Conservation (phyloP, 2,329 filamentous ascomycete species). For the Xylariaceae sp. region DNA sequence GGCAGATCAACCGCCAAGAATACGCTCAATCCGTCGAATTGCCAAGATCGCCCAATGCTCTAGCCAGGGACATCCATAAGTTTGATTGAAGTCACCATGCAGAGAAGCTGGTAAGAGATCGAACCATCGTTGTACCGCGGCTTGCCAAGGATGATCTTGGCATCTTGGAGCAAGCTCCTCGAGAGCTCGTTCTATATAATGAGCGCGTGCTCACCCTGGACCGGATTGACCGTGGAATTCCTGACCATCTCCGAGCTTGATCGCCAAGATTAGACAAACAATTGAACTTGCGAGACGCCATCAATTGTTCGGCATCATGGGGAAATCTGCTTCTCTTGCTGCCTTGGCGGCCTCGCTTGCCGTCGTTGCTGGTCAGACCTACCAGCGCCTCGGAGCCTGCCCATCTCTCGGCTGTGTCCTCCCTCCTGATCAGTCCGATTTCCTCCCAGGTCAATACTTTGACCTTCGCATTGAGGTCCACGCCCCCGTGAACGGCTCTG, state of each 20-base stretch:
- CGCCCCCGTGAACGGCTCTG: conserved; percentile 79
- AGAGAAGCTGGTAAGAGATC: conserved; percentile 11
- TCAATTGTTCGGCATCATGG: conserved; percentile 12
- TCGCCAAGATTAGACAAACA: background rate
- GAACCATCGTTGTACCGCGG: conserved; percentile 9
- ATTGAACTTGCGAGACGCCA: background rate
- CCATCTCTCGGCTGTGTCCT: conserved; percentile 64
- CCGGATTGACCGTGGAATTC: background rate
- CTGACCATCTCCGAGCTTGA: background rate
- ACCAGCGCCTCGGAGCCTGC: conserved; percentile 64
- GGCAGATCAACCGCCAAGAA: background rate
- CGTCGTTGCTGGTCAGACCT: conserved; percentile 60
- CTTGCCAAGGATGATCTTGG: conserved; percentile 14
- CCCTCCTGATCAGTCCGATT: conserved; percentile 73
- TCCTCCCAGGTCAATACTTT: conserved; percentile 82
- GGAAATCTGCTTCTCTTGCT: conserved; percentile 18
- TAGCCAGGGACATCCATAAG: conserved; percentile 10
- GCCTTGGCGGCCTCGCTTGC: conserved; percentile 44
- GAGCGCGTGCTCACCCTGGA: background rate
- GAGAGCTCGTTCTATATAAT: conserved; percentile 15
- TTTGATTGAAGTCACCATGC: conserved; percentile 14
- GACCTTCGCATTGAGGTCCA: conserved; percentile 85
- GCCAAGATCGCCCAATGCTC: conserved; percentile 12
- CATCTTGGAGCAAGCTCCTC: conserved; percentile 4
- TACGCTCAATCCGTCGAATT: conserved; percentile 4